A percentile compares a stretch with the other conserved stretches of the same genome.
Conservation (phyloP, 768 basidiomycete species). For the Tricholoma terreum region DNA sequence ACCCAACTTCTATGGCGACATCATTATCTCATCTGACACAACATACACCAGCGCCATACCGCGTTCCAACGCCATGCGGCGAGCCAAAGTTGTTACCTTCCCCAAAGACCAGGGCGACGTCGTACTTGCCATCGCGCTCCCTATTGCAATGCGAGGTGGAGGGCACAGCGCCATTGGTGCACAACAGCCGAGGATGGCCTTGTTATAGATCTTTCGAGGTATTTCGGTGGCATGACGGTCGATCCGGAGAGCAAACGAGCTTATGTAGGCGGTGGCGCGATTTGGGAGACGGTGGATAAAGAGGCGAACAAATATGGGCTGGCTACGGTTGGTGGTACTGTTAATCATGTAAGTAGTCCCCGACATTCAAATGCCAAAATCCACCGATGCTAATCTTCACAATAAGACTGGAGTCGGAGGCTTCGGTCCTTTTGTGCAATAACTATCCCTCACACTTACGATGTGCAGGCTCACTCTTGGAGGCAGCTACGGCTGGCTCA, state of each 20-base stretch:
- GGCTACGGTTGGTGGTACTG: conserved; percentile 37
- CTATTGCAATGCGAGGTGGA: conserved; percentile 34
- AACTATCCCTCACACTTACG: not conserved
- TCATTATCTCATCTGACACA: not conserved
- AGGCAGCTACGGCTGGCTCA: conserved; percentile 55
- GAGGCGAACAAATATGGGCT: conserved; percentile 34
- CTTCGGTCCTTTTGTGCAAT: conserved; percentile 21
- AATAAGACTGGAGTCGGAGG: conserved; percentile 50
- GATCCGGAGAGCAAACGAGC: conserved; percentile 30
- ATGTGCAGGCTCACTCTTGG: conserved; percentile 43
- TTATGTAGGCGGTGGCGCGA: conserved; percentile 37
- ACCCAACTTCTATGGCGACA: not conserved
- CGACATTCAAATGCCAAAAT: not conserved
- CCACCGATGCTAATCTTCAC: not conserved
- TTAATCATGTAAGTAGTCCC: conserved; percentile 41
- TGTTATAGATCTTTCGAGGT: conserved; percentile 34
- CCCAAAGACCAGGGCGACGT: conserved; percentile 8
- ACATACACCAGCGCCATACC: not conserved
- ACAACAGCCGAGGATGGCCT: conserved; percentile 32
- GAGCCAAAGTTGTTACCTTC: conserved; percentile 8
- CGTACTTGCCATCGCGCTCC: conserved; percentile 12
- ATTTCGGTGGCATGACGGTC: conserved; percentile 19
- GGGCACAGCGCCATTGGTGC: conserved; percentile 35
- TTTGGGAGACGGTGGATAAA: conserved; percentile 37
- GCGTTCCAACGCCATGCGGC: conserved; percentile 8